phyloP scores from a whole-genome alignment of 352 stramenopile species.

The Albugo candida region DNA sequence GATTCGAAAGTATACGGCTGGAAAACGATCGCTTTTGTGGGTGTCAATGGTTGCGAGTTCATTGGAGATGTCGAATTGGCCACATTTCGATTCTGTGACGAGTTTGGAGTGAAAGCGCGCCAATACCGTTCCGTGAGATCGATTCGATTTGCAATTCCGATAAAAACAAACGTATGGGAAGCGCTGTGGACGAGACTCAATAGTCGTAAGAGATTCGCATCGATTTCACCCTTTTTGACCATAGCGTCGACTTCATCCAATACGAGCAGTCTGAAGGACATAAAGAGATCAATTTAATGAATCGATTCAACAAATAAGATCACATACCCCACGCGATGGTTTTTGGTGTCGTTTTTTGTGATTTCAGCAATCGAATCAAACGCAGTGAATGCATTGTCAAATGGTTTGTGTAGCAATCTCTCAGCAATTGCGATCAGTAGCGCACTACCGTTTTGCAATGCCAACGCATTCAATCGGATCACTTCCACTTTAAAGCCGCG shows the following conservation, averaged over 20 bases:
- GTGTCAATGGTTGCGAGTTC: slow-evolving; percentile 16
- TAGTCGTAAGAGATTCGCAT: slow-evolving; percentile 47
- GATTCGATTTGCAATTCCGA: slow-evolving; percentile 67
- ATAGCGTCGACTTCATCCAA: slow-evolving; percentile 71
- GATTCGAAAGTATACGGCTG: slow-evolving; percentile 57
- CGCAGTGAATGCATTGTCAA: slow-evolving; percentile 20
- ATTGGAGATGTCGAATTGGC: no score
- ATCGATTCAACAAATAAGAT: background rate
- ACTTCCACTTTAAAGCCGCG: no score
- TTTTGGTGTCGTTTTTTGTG: slow-evolving; percentile 32
- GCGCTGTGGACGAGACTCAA: slow-evolving; percentile 55
- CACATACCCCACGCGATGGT: background rate
- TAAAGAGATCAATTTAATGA: background rate
- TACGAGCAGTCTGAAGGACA: slow-evolving; percentile 27
- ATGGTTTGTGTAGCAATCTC: slow-evolving; percentile 24
- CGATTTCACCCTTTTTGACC: slow-evolving; percentile 36
- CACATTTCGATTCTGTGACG: no score
- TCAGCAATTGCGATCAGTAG: slow-evolving; percentile 41
- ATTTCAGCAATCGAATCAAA: slow-evolving; percentile 45
- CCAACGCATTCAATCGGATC: slow-evolving; percentile 38
- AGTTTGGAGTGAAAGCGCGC: slow-evolving; percentile 25
- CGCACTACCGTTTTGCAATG: slow-evolving; percentile 20
- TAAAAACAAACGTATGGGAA: slow-evolving; percentile 40
- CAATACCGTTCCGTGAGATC: slow-evolving; percentile 72
- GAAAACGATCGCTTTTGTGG: slow-evolving; percentile 40